Evolutionary conservation across 1,284 basidiomycete genomes (phyloP).

Genomic region (Neolentinus lepideus): DNA sequence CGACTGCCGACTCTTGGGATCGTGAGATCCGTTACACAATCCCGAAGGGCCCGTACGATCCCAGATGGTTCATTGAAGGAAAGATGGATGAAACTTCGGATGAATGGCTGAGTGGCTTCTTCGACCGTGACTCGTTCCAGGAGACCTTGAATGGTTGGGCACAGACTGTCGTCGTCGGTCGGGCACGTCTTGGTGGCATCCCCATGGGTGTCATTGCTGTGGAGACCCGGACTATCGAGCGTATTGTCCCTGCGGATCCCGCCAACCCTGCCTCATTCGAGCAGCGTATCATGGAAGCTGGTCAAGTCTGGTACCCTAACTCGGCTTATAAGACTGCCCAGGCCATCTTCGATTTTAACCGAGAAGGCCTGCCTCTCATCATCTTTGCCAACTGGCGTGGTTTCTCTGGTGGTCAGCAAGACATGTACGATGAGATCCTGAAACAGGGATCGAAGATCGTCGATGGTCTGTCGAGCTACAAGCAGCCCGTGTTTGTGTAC

Average conservation of each 20-base stretch:
- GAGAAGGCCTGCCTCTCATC: slow-evolving; percentile 93
- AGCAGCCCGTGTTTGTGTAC: slow-evolving; percentile 98
- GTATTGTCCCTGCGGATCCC: slow-evolving; percentile 96
- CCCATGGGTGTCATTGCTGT: slow-evolving; percentile 98
- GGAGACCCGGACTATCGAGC: slow-evolving; percentile 96
- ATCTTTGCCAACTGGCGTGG: slow-evolving; percentile 99
- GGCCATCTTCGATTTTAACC: slow-evolving; percentile 97
- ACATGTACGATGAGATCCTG: slow-evolving; percentile 94
- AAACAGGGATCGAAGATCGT: slow-evolving; percentile 98
- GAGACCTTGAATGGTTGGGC: slow-evolving; percentile 97
- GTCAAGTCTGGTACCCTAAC: slow-evolving; percentile 99
- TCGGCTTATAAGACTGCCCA: slow-evolving; percentile 99
- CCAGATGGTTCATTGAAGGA: slow-evolving; percentile 96
- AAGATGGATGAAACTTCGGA: slow-evolving; percentile 79
- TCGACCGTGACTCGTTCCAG: slow-evolving; percentile 95
- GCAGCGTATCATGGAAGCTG: slow-evolving; percentile 97
- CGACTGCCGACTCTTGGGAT: slow-evolving; percentile 81
- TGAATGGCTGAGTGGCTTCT: slow-evolving; percentile 85
- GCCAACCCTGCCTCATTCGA: slow-evolving; percentile 97
- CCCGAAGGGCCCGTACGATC: slow-evolving; percentile 94
- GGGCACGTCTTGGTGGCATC: slow-evolving; percentile 94
- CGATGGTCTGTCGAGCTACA: slow-evolving; percentile 95
- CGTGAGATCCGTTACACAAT: slow-evolving; percentile 88
- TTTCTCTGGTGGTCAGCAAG: slow-evolving; percentile 98
- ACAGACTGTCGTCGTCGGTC: slow-evolving; percentile 96